Conservation (phyloP, 805 yeast species). For the Saccharomycopsis microspora region DNA sequence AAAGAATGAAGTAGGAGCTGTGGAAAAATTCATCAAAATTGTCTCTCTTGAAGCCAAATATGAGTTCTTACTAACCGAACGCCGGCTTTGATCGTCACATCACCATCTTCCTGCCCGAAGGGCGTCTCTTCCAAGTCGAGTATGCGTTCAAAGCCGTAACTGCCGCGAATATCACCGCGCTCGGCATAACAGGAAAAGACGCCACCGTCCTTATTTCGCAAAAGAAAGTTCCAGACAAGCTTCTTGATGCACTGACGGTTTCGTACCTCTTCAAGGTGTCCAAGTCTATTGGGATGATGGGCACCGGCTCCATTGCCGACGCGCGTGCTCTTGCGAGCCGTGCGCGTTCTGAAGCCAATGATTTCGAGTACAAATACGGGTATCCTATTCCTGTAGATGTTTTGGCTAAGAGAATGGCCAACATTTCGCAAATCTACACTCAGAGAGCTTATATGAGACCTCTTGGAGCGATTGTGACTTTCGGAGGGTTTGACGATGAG, state of each 20-base stretch:
- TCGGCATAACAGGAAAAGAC: slow-evolving; percentile 81
- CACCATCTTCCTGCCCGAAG: slow-evolving; percentile 97
- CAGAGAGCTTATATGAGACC: slow-evolving; percentile 99
- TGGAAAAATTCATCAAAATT: too few species aligned
- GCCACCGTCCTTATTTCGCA: slow-evolving; percentile 84
- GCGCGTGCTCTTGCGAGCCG: slow-evolving; percentile 83
- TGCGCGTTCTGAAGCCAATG: slow-evolving; percentile 93
- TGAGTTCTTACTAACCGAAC: too few species aligned
- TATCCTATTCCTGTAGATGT: slow-evolving; percentile 95
- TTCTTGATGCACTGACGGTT: slow-evolving; percentile 79
- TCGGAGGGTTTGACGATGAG: slow-evolving; percentile 81
- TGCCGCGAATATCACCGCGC: slow-evolving; percentile 78
- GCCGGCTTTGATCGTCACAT: slow-evolving; percentile 99
- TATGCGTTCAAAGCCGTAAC: slow-evolving; percentile 97
- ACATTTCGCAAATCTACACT: slow-evolving; percentile 87
- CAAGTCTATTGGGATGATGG: slow-evolving; percentile 73
- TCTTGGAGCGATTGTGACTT: slow-evolving; percentile 84
- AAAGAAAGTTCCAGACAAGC: slow-evolving; percentile 92
- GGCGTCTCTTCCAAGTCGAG: slow-evolving; percentile 94
- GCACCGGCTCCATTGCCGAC: slow-evolving; percentile 94
- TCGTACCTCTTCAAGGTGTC: slow-evolving; percentile 79
- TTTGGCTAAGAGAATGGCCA: slow-evolving; percentile 90
- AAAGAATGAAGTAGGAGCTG: too few species aligned
- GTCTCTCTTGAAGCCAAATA: too few species aligned
- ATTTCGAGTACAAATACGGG: slow-evolving; percentile 87